A percentile compares a stretch with the other conserved stretches of the same genome.
These are phyloP conservation scores for Leccinum truebloodii DNA, from an alignment of 768 basidiomycete species.

Conservation along the genomic window DNA sequence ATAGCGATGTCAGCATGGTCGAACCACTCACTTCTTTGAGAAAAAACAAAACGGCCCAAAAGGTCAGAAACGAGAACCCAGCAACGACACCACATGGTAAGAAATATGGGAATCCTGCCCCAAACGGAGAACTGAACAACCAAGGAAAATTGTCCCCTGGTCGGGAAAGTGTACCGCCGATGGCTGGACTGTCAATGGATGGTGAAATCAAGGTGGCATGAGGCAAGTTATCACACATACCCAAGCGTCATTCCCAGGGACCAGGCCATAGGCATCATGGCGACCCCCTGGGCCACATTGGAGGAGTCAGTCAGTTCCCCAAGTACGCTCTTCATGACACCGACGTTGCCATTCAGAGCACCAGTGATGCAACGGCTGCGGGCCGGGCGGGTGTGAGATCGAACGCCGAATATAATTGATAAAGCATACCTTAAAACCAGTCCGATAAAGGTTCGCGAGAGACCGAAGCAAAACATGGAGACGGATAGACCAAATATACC, in stretches of 20 bases:
- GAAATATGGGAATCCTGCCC: constrained; percentile 52
- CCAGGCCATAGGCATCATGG: constrained; percentile 37
- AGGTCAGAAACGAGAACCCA: constrained; percentile 25
- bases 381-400: constrained; percentile 7
- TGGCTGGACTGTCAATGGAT: constrained; percentile 44
- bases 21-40: constrained; percentile 32
- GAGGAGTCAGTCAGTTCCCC: constrained; percentile 65
- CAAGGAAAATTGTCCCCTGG: constrained; percentile 57
- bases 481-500: constrained; percentile 40
- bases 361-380: constrained; percentile 63
- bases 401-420: neutral
- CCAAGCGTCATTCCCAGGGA: constrained; percentile 35
- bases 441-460: constrained; percentile 57
- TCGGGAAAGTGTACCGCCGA: constrained; percentile 56
- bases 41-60: constrained; percentile 22
- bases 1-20: neutral
- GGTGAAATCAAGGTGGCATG: neutral
- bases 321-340: constrained; percentile 73
- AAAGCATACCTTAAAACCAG: constrained; percentile 54
- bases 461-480: constrained; percentile 63
- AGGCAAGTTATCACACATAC: constrained; percentile 16
- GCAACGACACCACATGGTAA: constrained; percentile 40
- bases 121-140: constrained; percentile 49
- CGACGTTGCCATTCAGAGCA: constrained; percentile 67
- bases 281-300: constrained; percentile 48